Evolutionary conservation across 768 basidiomycete genomes (phyloP).

Genomic region (Macrolepiota fuliginosa): DNA sequence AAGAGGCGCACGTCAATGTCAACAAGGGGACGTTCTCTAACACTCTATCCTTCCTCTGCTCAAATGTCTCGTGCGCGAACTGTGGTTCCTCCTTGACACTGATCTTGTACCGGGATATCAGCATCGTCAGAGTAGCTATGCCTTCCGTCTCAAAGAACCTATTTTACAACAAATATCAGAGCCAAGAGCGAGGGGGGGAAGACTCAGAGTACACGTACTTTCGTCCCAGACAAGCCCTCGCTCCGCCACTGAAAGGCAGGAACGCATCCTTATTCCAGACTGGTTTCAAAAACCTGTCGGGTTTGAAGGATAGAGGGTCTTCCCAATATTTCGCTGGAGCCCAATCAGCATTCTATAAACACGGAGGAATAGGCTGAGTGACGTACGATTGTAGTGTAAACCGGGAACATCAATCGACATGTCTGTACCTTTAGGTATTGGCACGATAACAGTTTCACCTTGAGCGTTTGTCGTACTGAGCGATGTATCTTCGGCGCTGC

Average conservation of each 20-base stretch:
- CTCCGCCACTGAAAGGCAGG: conserved; percentile 26
- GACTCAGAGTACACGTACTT: conserved; percentile 24
- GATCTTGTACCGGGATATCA: conserved; percentile 43
- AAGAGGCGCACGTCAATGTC: conserved; percentile 20
- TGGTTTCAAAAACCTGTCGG: conserved; percentile 16
- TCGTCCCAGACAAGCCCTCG: conserved; percentile 44
- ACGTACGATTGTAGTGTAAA: conserved; percentile 51
- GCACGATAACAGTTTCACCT: conserved; percentile 37
- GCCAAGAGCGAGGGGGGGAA: too few relatives aligned
- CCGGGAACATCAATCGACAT: conserved; percentile 35
- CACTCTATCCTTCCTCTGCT: conserved; percentile 38
- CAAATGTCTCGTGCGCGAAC: conserved; percentile 42
- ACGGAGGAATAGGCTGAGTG: neutral
- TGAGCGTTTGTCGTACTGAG: conserved; percentile 29
- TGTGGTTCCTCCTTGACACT: conserved; percentile 46
- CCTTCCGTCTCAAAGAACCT: conserved; percentile 48
- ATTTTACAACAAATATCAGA: neutral
- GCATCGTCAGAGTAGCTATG: conserved; percentile 42
- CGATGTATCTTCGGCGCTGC: conserved; percentile 42
- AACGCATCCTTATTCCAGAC: conserved; percentile 21
- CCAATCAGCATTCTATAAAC: neutral
- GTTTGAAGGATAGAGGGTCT: conserved; percentile 37
- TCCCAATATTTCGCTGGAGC: conserved; percentile 43
- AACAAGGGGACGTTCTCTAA: conserved; percentile 28
- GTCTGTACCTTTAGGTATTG: conserved; percentile 39